These are phyloP conservation scores for Phlebiopsis gigantea DNA, from an alignment of 768 basidiomycete species.

Conservation along the genomic window DNA sequence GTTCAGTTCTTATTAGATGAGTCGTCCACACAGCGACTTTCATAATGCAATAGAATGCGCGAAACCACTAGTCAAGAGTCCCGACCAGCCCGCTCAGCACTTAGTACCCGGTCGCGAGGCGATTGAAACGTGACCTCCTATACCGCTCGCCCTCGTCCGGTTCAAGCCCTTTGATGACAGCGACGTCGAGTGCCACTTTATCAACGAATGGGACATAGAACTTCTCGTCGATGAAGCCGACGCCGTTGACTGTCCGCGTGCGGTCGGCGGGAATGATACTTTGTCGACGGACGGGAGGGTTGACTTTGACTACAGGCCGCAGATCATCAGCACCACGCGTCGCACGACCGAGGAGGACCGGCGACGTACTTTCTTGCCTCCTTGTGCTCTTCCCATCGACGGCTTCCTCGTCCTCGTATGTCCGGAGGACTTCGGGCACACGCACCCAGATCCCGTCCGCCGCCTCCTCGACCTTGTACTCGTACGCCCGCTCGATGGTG, in stretches of 20 bases:
- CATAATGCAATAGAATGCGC: not conserved
- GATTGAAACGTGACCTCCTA: too few relatives aligned
- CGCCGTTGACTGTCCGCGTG: not conserved
- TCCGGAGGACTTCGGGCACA: not conserved
- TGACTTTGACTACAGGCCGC: not conserved
- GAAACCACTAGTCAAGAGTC: not conserved
- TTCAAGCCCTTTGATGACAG: not conserved
- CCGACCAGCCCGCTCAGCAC: too few relatives aligned
- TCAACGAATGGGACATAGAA: not conserved
- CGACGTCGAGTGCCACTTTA: not conserved
- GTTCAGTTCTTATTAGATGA: not conserved
- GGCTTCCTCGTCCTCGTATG: not conserved
- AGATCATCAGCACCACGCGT: not conserved
- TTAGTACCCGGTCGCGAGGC: too few relatives aligned
- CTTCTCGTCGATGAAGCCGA: not conserved
- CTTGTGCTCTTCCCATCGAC: not conserved
- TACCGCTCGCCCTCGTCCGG: too few relatives aligned
- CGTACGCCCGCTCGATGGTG: not conserved
- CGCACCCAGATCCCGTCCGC: not conserved
- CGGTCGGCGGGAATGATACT: too few relatives aligned
- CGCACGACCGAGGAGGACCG: too few relatives aligned
- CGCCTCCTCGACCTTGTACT: not conserved
- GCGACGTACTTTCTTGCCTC: not conserved
- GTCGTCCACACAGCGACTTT: not conserved
- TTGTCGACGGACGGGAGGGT: too few relatives aligned